Evolutionary conservation across 2,329 filamentous ascomycete genomes (phyloP), one percentile per base, ranked within the genome.

Genomic region (Trichoderma guizhouense): DNA sequence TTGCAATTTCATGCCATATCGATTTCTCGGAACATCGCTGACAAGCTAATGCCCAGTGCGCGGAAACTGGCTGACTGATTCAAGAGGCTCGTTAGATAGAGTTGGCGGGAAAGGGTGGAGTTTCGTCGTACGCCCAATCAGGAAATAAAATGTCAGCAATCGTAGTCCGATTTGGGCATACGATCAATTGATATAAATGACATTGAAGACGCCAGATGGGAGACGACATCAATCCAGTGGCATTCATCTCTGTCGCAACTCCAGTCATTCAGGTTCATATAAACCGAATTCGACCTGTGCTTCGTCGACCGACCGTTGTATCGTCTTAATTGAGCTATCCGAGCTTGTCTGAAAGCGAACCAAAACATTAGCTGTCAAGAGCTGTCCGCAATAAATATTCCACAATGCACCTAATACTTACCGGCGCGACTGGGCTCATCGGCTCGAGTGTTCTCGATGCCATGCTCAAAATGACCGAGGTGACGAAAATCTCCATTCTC

Each of bases 401-500:
- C 1, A 30, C 14, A 4, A 73, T 73, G 72, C 72, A 73, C 14
- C 64, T 73, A 1, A 72, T 73, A 9, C 72, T 73, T 24, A 72
- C 66, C 3, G 72, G 71, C 2, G 69, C 69, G n/a, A 73, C 72
- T 2, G 71, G 72, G 3, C 66, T 73, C 28, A 68, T 73, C 9
- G 72, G 72, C 43, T 62, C 60, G 7, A 68, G 64, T 14, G 70
- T 71, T 5, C 62, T 73, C 7, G 72, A 73, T 21, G 63, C 65
- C 15, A 66, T 73, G 71, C 65, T 73, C 4, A 58, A 66, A 57
- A 71, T 67, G n/a, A 57, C 57, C 5, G 55, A 58, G 12, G 47
- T 73, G n/a, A 63, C 72, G 28, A 72, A 72, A 58, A 68, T 73
- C n/a, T 72, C 71, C 7, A 72, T 73, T 30, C 53, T 73, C 30